Evolutionary conservation across 148 eudicot species (phyloP).

Genomic region (Camellia lanceoleosa): DNA sequence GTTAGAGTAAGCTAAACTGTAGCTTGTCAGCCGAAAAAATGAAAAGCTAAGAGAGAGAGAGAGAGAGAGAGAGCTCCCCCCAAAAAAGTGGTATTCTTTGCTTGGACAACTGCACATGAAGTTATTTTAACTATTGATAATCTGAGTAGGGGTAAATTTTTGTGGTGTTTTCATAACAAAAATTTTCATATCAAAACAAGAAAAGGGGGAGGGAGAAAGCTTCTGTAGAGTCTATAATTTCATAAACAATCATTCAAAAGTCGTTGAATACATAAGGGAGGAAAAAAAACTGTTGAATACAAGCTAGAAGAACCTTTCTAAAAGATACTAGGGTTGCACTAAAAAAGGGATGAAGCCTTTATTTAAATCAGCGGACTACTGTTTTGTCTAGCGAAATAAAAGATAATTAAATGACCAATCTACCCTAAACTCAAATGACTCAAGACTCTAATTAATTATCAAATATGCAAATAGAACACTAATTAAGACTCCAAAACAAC

Average conservation of each 20-base stretch:
- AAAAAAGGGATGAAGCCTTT: not conserved
- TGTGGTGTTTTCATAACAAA: too few relatives aligned
- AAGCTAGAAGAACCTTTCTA: constrained; percentile 4
- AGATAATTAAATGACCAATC: not conserved
- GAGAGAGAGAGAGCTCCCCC: too few relatives aligned
- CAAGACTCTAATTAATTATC: not conserved
- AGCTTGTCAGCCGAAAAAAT: too few relatives aligned
- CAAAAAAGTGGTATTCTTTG: too few relatives aligned
- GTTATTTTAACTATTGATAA: too few relatives aligned
- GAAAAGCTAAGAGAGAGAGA: too few relatives aligned
- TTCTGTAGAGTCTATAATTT: not conserved
- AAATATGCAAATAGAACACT: not conserved
- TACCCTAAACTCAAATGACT: not conserved
- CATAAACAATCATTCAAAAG: not conserved
- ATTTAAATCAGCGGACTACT: not conserved
- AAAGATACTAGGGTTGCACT: not conserved
- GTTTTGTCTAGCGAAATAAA: not conserved
- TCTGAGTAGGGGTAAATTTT: too few relatives aligned
- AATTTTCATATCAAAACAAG: too few relatives aligned
- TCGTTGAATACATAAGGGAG: too few relatives aligned
- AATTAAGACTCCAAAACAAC: not conserved
- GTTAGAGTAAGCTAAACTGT: not conserved
- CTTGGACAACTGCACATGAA: too few relatives aligned
- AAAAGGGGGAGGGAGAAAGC: not conserved
- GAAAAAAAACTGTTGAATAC: not conserved